Evolutionary conservation across 73 alveolate species (phyloP), one percentile per base, ranked within the genome.

Genomic region (Uronychia setigera): DNA sequence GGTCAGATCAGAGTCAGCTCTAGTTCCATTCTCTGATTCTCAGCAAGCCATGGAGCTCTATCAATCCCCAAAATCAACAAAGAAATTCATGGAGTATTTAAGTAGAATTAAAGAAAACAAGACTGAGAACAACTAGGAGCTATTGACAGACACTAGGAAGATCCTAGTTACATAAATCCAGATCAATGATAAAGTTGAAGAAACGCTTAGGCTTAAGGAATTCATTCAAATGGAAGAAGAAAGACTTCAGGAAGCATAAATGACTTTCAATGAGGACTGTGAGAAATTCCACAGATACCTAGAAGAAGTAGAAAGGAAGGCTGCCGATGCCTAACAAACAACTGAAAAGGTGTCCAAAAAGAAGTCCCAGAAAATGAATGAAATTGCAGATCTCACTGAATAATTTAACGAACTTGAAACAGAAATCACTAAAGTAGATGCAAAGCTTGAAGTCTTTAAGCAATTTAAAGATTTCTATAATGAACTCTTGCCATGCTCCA

Each of bases 151-250:
- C 5, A 26, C 79, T 1, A 29, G 79, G 5, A 32, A 67, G 13
- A 67, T 67, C 79, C 31, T 67, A 9, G 11, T 29, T 14, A 1
- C 32, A 26, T n/a, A 67, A 67, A 67, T 67, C 19, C 28, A 29
- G 11, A 67, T 1, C 11, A 29, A 67, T 5, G 32, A 67, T n/a
- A 67, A 67, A 67, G 79, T 26, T 26, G 79, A 67, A 67, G 79
- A 67, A 67, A 9, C 34, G 11, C 31, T 26, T 26, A 9, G 79
- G 5, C 31, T 67, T 13, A 67, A 67, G 19, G 79, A 67, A 67
- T 67, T 67, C 79, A 67, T 67, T n/a, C 13, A 26, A 14, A 67
- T 67, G 79, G 79, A 67, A 67, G 79, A 67, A 67, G 79, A 67
- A n/a, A 9, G 79, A 1, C 31, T 67, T 1, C 28, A 67, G 13